Conservation (phyloP, 345 rosid genomes). For the Rhizophora mangle region DNA sequence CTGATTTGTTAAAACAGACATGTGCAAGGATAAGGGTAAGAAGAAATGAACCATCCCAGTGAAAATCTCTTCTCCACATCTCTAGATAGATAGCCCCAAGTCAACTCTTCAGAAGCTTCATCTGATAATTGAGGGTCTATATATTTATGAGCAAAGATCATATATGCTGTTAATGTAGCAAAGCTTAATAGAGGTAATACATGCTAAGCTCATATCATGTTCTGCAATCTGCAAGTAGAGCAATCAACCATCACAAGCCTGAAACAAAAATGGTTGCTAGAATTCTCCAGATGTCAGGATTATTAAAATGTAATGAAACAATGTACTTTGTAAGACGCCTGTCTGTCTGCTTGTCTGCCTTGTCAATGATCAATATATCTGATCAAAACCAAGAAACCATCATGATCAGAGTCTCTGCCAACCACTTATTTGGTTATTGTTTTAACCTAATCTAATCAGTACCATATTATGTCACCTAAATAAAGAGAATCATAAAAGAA, state of each 20-base stretch:
- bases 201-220: slow-evolving; percentile 35
- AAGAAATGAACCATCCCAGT: slow-evolving; percentile 42
- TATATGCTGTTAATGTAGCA: slow-evolving; percentile 69
- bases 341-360: slow-evolving; percentile 91
- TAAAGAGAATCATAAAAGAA: too few species aligned
- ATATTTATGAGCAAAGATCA: slow-evolving; percentile 84
- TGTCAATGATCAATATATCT: slow-evolving; percentile 92
- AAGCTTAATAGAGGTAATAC: slow-evolving; percentile 38
- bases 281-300: slow-evolving; percentile 54
- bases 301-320: slow-evolving; percentile 80
- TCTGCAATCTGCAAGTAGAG: slow-evolving; percentile 55
- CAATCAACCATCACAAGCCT: neutral
- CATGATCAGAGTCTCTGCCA: neutral
- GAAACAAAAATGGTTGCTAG: neutral
- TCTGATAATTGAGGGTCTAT: slow-evolving; percentile 83
- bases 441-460: too few species aligned
- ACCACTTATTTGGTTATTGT: too few species aligned
- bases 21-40: neutral
- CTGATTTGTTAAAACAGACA: neutral
- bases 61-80: slow-evolving; percentile 79
- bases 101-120: slow-evolving; percentile 94
- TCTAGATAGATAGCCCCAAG: slow-evolving; percentile 67
- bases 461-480: too few species aligned
- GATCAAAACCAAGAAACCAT: slow-evolving; percentile 63
- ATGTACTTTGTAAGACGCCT: slow-evolving; percentile 91